Evolutionary conservation across 2,329 filamentous ascomycete species (phyloP).

Genomic region (Stachybotrys chartarum): DNA sequence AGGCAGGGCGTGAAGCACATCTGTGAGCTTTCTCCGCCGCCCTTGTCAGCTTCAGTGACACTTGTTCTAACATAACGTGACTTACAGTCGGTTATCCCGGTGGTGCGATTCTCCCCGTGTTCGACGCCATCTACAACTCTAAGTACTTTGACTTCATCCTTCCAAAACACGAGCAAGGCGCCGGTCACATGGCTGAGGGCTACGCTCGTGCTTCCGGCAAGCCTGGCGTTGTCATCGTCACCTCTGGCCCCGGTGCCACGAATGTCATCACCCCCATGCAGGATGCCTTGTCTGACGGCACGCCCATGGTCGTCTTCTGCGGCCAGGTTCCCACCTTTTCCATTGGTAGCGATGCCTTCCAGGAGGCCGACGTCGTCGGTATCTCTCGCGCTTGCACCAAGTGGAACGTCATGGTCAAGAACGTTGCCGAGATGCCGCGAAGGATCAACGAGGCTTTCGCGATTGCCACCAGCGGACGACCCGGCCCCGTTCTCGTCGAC

Average conservation of each 20-base stretch:
- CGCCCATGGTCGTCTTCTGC: conserved; percentile 90
- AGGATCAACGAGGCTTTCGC: conserved; percentile 98
- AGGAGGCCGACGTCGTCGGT: conserved; percentile 85
- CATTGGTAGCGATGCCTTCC: conserved; percentile 94
- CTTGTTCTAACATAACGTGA: background rate
- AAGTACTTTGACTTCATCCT: conserved; percentile 94
- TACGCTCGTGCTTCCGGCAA: conserved; percentile 91
- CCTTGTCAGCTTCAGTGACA: background rate
- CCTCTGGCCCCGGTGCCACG: conserved; percentile 91
- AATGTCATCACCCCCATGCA: conserved; percentile 97
- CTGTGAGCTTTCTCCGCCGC: conserved; percentile 50
- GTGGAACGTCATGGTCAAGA: conserved; percentile 99
- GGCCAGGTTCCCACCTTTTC: conserved; percentile 86
- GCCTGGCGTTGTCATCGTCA: conserved; percentile 93
- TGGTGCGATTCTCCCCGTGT: conserved; percentile 93
- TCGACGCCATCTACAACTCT: conserved; percentile 98
- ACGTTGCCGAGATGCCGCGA: conserved; percentile 82
- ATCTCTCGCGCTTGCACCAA: conserved; percentile 39
- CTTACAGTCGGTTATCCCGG: conserved; percentile 76
- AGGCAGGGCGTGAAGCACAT: conserved; percentile 87
- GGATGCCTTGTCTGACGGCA: conserved; percentile 91
- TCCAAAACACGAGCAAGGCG: conserved; percentile 93
- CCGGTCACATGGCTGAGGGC: conserved; percentile 94
- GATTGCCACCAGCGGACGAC: conserved; percentile 89
- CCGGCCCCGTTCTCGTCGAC: conserved; percentile 91